Percentiles rank a stretch among this genome's conserved stretches.
phyloP scores from a whole-genome alignment of 2,329 filamentous ascomycete species.

The Byssothecium circinans region DNA sequence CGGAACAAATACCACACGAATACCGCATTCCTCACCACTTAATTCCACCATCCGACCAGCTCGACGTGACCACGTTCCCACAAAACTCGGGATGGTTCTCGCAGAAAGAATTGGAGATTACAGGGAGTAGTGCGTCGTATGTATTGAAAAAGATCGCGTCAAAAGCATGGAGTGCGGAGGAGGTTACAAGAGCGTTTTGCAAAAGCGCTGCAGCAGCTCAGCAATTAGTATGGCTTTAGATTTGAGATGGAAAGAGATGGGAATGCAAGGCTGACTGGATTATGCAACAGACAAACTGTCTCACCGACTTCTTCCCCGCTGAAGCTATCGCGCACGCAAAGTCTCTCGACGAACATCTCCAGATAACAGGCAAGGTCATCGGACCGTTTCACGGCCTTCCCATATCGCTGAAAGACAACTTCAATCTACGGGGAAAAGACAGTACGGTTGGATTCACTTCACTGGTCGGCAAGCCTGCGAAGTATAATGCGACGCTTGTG shows the following conservation, averaged over 20 bases:
- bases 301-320: slow-evolving; percentile 60
- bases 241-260: neutral
- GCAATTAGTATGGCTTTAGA: slow-evolving; percentile 49
- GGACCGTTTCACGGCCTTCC: slow-evolving; percentile 71
- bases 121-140: slow-evolving; percentile 44
- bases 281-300: slow-evolving; percentile 57
- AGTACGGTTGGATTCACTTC: slow-evolving; percentile 66
- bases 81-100: slow-evolving; percentile 62
- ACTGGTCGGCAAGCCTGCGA: slow-evolving; percentile 62
- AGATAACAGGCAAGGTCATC: slow-evolving; percentile 48
- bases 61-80: slow-evolving; percentile 61
- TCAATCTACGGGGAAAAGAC: slow-evolving; percentile 63
- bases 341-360: slow-evolving; percentile 55
- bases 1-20: slow-evolving; percentile 58
- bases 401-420: slow-evolving; percentile 71
- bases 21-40: slow-evolving; percentile 59
- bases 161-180: slow-evolving; percentile 53
- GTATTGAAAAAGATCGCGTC: slow-evolving; percentile 47
- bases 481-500: slow-evolving; percentile 59
- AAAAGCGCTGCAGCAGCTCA: slow-evolving; percentile 59
- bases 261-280: slow-evolving; percentile 3
- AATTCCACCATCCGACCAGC: slow-evolving; percentile 56
- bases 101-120: slow-evolving; percentile 54
- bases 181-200: slow-evolving; percentile 57
- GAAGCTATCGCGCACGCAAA: slow-evolving; percentile 56